Conservation (phyloP, 2,329 filamentous ascomycete genomes). For the Stagonosporopsis rhizophila region DNA sequence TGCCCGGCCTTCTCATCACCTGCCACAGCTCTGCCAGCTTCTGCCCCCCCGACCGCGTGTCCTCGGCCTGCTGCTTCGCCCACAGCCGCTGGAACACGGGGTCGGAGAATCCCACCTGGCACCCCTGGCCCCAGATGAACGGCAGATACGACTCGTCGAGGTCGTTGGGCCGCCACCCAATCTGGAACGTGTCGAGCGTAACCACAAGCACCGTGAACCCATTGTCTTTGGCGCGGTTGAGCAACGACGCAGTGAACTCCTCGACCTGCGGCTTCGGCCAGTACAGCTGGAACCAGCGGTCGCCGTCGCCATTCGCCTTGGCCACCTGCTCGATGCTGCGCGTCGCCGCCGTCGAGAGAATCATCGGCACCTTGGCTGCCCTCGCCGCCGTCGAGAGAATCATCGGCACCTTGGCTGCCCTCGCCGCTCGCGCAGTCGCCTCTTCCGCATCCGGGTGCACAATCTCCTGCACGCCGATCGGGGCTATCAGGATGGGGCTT, state of each 20-base stretch:
- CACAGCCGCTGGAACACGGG: conserved; percentile 47
- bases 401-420: conserved; percentile 68
- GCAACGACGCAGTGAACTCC: conserved; percentile 68
- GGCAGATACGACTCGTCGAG: conserved; percentile 69
- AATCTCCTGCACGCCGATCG: conserved; percentile 72
- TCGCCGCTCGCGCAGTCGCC: conserved; percentile 68
- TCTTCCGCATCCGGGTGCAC: conserved; percentile 71
- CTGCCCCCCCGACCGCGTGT: conserved; percentile 38
- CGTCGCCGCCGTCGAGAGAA: conserved; percentile 70
- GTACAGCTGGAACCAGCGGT: conserved; percentile 77
- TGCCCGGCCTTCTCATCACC: conserved; percentile 47
- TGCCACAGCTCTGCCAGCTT: conserved; percentile 49
- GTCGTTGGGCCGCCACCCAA: conserved; percentile 73
- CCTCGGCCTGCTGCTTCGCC: conserved; percentile 40
- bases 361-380: conserved; percentile 68
- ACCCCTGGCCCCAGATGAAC: conserved; percentile 58
- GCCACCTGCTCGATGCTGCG: conserved; percentile 72
- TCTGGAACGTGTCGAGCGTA: conserved; percentile 73
- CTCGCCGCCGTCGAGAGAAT: conserved; percentile 71
- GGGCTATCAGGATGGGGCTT: conserved; percentile 68
- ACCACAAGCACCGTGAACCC: conserved; percentile 73
- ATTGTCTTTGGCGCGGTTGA: conserved; percentile 65
- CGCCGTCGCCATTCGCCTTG: conserved; percentile 62
- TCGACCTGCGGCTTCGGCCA: conserved; percentile 72
- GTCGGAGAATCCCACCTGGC: conserved; percentile 47